Evolutionary conservation across 305 asterid genomes (phyloP).

Genomic region (Caryopteris hybrid): DNA sequence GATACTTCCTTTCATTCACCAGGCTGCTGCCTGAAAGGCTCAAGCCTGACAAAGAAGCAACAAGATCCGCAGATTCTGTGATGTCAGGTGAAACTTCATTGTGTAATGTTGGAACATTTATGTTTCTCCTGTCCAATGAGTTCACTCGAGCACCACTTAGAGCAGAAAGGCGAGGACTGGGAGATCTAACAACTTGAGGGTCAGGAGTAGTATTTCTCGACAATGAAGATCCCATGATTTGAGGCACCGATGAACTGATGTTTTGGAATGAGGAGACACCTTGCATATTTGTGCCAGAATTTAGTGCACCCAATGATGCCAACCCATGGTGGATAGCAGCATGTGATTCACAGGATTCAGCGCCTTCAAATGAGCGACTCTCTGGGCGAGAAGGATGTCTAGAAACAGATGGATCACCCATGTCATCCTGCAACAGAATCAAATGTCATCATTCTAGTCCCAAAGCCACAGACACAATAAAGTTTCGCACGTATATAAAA

Average conservation of each 20-base stretch:
- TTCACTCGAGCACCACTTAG: conserved; percentile 37
- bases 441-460: neutral
- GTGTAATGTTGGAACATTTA: conserved; percentile 19
- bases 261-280: conserved; percentile 30
- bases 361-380: conserved; percentile 34
- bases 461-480: conserved; percentile 5
- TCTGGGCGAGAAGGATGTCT: conserved; percentile 39
- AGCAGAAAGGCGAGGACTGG: conserved; percentile 46
- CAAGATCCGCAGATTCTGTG: conserved; percentile 42
- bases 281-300: conserved; percentile 22
- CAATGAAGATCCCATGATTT: conserved; percentile 32
- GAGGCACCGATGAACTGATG: conserved; percentile 39
- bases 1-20: conserved; percentile 36
- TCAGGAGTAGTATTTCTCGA: conserved; percentile 48
- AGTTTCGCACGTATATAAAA: neutral
- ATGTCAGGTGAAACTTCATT: conserved; percentile 29
- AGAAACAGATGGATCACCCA: conserved; percentile 31
- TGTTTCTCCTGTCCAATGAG: conserved; percentile 34
- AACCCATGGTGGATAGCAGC: conserved; percentile 34
- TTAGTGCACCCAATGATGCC: conserved; percentile 32
- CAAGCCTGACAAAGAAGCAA: conserved; percentile 58
- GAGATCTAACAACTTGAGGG: conserved; percentile 41
- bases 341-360: conserved; percentile 40
- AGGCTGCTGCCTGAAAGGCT: conserved; percentile 39
- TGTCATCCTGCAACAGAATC: conserved; percentile 39